Evolutionary conservation across 2,329 filamentous ascomycete species (phyloP), one percentile per base, ranked within the genome.

Genomic region (Hortaea werneckii): DNA sequence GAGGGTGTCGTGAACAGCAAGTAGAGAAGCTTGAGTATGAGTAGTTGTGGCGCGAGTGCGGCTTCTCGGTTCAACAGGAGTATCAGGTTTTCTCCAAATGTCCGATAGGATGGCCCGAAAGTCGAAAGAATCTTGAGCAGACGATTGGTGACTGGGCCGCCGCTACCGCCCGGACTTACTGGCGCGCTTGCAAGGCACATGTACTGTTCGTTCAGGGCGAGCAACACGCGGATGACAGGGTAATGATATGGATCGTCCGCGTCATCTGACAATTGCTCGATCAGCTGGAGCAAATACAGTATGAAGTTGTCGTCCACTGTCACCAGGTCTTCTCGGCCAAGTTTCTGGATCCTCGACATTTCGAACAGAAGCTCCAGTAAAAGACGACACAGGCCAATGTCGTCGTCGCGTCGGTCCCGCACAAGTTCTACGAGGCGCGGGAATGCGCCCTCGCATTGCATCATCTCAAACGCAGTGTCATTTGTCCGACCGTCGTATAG

Each of bases 31-130:
- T 98, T 98, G 37, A 98, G 75, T 49, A 96, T 96, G n/a, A 98
- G 77, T 27, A 98, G 76, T 66, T 98, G 94, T 34, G 95, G 77
- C 1, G 88, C 90, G 0, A 92, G 94, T 65, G 96, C 89, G 7
- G 85, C 77, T 71, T 96, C 92, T 57, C 92, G 83, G 63, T 98
- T 98, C 35, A 98, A 75, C 1, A 98, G 77, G 5, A 98, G 73
- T 52, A 98, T 98, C 50, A 98, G 85, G 56, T 96, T 98, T 69
- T 95, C 90, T 43, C 92, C 92, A 70, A 98, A 98, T 0, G 90
- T 95, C 61, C 90, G 89, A 64, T 88, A 96, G 1, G 74, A 74
- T 41, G 80, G 78, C 3, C 90, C 90, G 58, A 92, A 77, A 26
- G 85, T 74, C 44, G 87, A 90, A 38, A 98, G 75, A 35, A 89